A percentile compares a stretch with the other conserved stretches of the same genome.
These are phyloP conservation scores for Coprinellus micaceus DNA, from an alignment of 768 basidiomycete species.

Conservation along the genomic window DNA sequence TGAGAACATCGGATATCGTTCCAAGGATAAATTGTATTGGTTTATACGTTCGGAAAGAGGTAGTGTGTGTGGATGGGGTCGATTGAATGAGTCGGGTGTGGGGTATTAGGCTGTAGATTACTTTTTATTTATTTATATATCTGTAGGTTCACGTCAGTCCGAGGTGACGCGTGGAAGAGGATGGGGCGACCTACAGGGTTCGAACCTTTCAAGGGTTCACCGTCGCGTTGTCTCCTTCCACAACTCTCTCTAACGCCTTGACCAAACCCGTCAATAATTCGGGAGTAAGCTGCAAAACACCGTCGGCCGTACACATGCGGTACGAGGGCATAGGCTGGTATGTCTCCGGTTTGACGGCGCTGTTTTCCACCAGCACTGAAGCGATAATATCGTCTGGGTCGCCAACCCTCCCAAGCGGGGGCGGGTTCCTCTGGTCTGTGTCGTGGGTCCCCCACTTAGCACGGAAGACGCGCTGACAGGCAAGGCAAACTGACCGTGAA, in stretches of 20 bases:
- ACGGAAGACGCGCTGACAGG: background rate
- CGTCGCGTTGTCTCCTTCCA: background rate
- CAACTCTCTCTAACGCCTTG: background rate
- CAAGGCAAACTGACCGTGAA: constrained; percentile 45
- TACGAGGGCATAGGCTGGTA: constrained; percentile 86
- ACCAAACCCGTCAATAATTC: constrained; percentile 37
- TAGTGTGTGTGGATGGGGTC: no score
- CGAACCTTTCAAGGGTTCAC: background rate
- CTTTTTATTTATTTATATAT: no score
- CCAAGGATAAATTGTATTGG: no score
- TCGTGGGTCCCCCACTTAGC: background rate
- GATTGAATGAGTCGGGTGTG: no score
- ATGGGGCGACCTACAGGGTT: background rate
- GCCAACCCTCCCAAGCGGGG: constrained; percentile 70
- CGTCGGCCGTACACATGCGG: constrained; percentile 70
- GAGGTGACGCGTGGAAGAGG: no score
- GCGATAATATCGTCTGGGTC: constrained; percentile 84
- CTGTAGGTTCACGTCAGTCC: no score
- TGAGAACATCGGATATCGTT: no score
- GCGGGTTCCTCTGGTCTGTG: constrained; percentile 74
- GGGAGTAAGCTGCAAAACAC: constrained; percentile 63
- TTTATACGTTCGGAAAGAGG: no score
- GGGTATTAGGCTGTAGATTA: no score
- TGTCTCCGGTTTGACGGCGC: constrained; percentile 64
- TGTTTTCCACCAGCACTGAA: constrained; percentile 66